Conservation (phyloP, 225 moss, liverwort and hornwort species). For the Straminergon stramineum region DNA sequence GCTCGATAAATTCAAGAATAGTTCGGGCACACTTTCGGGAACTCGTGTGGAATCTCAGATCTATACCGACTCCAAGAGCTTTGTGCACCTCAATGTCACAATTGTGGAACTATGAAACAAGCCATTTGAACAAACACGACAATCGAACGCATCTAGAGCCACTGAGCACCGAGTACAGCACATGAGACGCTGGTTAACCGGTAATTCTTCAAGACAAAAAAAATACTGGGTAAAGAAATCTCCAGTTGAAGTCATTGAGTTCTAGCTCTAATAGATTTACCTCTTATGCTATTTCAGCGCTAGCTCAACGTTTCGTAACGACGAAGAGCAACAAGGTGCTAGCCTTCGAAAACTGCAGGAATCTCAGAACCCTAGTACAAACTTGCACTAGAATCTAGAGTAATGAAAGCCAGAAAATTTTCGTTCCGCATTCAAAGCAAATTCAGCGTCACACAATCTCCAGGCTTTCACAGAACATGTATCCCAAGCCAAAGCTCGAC, state of each 20-base stretch:
- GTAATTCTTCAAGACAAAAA: not conserved
- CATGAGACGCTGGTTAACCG: not conserved
- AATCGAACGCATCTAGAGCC: not conserved
- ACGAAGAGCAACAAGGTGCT: not conserved
- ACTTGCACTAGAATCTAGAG: not conserved
- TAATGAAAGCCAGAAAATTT: no score
- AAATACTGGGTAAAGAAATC: not conserved
- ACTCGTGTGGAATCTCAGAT: not conserved
- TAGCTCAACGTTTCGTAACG: not conserved
- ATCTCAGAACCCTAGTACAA: not conserved
- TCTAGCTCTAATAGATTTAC: not conserved
- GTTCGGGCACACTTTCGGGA: not conserved
- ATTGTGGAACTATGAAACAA: not conserved
- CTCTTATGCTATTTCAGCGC: no score
- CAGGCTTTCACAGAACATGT: not conserved
- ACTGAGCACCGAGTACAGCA: not conserved
- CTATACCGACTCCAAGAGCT: not conserved
- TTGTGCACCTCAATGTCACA: not conserved
- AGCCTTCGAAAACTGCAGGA: not conserved
- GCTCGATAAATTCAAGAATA: not conserved
- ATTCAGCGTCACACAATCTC: not conserved
- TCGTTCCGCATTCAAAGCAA: not conserved
- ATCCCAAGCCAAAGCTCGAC: no score
- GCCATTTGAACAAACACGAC: not conserved
- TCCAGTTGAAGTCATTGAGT: not conserved